phyloP scores from a whole-genome alignment of 257 asterid species.

The Lantana camara region DNA sequence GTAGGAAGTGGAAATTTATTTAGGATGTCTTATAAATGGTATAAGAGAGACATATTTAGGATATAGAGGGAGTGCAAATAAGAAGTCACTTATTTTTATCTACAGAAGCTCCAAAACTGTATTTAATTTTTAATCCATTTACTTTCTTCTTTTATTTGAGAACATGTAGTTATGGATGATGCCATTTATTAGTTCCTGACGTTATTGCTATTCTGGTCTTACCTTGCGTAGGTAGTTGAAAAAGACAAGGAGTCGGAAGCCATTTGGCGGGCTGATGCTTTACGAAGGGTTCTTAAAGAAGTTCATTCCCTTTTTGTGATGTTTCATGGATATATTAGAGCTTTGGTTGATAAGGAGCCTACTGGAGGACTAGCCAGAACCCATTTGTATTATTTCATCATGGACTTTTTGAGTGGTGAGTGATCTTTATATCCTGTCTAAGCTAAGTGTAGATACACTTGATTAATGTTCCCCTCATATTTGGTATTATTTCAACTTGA shows the following conservation, averaged over 20 bases:
- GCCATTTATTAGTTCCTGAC: slow-evolving; percentile 17
- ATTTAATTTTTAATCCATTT: neutral
- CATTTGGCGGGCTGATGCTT: slow-evolving; percentile 78
- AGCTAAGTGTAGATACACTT: slow-evolving; percentile 37
- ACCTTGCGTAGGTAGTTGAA: slow-evolving; percentile 68
- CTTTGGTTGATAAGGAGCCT: slow-evolving; percentile 86
- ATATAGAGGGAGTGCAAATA: slow-evolving; percentile 6
- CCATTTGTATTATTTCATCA: slow-evolving; percentile 79
- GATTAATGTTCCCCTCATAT: slow-evolving; percentile 30
- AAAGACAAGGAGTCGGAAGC: slow-evolving; percentile 74
- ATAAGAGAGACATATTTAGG: slow-evolving; percentile 1
- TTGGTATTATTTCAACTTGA: slow-evolving; percentile 67
- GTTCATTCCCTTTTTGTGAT: slow-evolving; percentile 88
- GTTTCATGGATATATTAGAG: slow-evolving; percentile 86
- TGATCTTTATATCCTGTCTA: slow-evolving; percentile 31
- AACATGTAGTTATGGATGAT: neutral
- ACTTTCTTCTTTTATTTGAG: too few relatives aligned
- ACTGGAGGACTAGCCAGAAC: slow-evolving; percentile 81
- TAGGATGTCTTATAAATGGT: neutral
- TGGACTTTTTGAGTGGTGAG: slow-evolving; percentile 97
- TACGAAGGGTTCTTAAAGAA: slow-evolving; percentile 79
- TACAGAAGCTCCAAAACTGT: slow-evolving; percentile 1
- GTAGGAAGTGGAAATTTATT: slow-evolving; percentile 11
- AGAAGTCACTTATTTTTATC: neutral
- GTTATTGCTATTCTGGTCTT: slow-evolving; percentile 23